Conservation (phyloP, 108 stramenopile species). For the Skeletonema grethae region DNA sequence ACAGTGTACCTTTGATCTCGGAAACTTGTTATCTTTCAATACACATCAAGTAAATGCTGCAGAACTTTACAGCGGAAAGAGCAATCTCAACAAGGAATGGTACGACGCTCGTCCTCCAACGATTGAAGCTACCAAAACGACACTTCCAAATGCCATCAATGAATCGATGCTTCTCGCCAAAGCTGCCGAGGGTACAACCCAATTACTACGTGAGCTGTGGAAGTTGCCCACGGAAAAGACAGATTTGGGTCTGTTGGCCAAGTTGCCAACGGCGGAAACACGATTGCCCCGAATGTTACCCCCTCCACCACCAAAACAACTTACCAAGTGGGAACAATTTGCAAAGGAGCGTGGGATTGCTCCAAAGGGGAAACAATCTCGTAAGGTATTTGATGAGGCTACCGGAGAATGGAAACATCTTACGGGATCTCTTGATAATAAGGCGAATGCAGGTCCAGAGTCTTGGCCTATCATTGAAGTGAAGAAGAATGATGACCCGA, state of each 20-base stretch:
- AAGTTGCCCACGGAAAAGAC: slow-evolving; percentile 71
- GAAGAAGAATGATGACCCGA: slow-evolving; percentile 81
- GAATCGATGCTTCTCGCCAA: slow-evolving; percentile 73
- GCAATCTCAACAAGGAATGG: slow-evolving; percentile 25
- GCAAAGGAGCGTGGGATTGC: slow-evolving; percentile 84
- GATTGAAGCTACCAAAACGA: slow-evolving; percentile 9
- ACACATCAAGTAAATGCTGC: slow-evolving; percentile 67
- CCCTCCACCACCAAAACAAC: slow-evolving; percentile 84
- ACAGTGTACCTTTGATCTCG: slow-evolving; percentile 78
- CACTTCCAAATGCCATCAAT: slow-evolving; percentile 21
- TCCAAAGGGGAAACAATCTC: slow-evolving; percentile 84
- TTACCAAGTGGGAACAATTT: slow-evolving; percentile 92
- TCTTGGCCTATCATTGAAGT: slow-evolving; percentile 92
- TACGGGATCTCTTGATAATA: slow-evolving; percentile 77
- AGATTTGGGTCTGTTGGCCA: slow-evolving; percentile 74
- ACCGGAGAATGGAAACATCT: slow-evolving; percentile 85
- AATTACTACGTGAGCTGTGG: slow-evolving; percentile 78
- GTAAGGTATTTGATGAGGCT: slow-evolving; percentile 90
- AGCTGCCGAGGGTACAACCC: slow-evolving; percentile 74
- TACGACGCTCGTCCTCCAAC: slow-evolving; percentile 35
- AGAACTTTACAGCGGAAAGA: slow-evolving; percentile 51
- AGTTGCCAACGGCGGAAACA: slow-evolving; percentile 61
- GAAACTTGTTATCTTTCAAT: slow-evolving; percentile 74
- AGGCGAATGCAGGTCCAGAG: slow-evolving; percentile 61
- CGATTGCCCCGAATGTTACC: slow-evolving; percentile 74